Base-by-base conservation (phyloP, 495 filamentous ascomycete species). In the Tuber indicum region DNA sequence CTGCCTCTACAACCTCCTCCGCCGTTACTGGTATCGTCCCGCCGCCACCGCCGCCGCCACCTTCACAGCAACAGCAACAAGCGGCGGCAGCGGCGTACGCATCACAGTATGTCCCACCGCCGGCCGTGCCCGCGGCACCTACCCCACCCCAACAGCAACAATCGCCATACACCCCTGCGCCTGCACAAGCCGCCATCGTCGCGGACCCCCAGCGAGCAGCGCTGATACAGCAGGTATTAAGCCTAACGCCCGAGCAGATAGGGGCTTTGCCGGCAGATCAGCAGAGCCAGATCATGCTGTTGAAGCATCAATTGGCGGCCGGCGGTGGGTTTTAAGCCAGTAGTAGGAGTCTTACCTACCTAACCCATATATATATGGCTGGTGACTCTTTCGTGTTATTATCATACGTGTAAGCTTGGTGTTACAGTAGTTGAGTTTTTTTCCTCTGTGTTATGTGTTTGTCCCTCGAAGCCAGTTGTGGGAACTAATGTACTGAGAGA, bases 201-300 rank as follows among this genome's bases (percentile, higher is more conserved):
- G 72, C 62, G 39, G 81, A 81, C 39, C 78, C 81, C 21, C 75
- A 80, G 71, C 76, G 75, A 32, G 77, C 81, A 23, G 81, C 81
- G 12, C 47, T 84, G 41, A 82, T 84, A 69, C 82, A 83, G 73
- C 83, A 83, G 46, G 82, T 84, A 6, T 70, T 84, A 76, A 82
- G 78, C 21, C 47, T 84, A 75, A 84, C 82, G 6, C 82, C 79
- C 41, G 82, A 84, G 52, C 82, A 84, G 71, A 83, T 84, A 39
- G 79, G 80, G 0, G 75, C 75, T 5, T 74, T 83, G 72, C 79
- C 82, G 26, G 77, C 79, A 9, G 82, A 84, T 41, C 82, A 84
- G 77, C 82, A 83, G 76, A 77, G 75, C 43, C 82, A 83, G 74
- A 84, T 84, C 47, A 74, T 84, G 77, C 77, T 82, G 72, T 42